Conservation (phyloP, 2,329 filamentous ascomycete genomes). For the Sporothrix phasma region DNA sequence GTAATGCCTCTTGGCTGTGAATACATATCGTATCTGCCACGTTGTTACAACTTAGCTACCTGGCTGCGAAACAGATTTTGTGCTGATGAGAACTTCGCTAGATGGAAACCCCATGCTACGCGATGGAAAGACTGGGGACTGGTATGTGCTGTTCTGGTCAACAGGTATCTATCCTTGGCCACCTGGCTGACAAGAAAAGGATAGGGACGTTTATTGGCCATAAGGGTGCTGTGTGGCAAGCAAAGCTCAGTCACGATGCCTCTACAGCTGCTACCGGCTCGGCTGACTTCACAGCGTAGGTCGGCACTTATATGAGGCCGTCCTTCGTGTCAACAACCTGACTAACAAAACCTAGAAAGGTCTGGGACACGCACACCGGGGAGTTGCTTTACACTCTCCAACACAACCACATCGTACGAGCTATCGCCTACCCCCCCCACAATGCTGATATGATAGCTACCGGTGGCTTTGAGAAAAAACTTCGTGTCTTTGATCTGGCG, state of each 20-base stretch:
- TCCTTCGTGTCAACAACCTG: not conserved
- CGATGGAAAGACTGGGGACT: slow-evolving; percentile 90
- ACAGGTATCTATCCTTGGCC: not conserved
- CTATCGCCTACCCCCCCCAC: slow-evolving; percentile 79
- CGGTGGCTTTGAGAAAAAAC: slow-evolving; percentile 90
- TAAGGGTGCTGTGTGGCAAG: slow-evolving; percentile 97
- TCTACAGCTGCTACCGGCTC: slow-evolving; percentile 84
- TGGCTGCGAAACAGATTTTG: not conserved
- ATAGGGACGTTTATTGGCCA: slow-evolving; percentile 97
- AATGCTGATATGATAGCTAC: slow-evolving; percentile 79
- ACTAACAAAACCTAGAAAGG: slow-evolving; percentile 50
- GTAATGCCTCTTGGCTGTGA: not conserved
- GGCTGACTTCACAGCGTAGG: slow-evolving; percentile 88
- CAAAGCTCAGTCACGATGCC: slow-evolving; percentile 79
- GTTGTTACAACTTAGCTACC: not conserved
- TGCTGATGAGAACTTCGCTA: slow-evolving; percentile 27
- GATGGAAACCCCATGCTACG: slow-evolving; percentile 98
- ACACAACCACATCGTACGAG: slow-evolving; percentile 91
- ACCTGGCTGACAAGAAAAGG: slow-evolving; percentile 54
- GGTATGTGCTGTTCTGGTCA: slow-evolving; percentile 39
- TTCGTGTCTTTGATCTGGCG: slow-evolving; percentile 83
- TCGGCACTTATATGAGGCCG: slow-evolving; percentile 12
- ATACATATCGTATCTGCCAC: not conserved
- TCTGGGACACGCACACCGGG: slow-evolving; percentile 95
- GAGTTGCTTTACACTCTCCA: slow-evolving; percentile 79